Evolutionary conservation across 768 basidiomycete genomes (phyloP).

Genomic region (Pleurotus pulmonarius): DNA sequence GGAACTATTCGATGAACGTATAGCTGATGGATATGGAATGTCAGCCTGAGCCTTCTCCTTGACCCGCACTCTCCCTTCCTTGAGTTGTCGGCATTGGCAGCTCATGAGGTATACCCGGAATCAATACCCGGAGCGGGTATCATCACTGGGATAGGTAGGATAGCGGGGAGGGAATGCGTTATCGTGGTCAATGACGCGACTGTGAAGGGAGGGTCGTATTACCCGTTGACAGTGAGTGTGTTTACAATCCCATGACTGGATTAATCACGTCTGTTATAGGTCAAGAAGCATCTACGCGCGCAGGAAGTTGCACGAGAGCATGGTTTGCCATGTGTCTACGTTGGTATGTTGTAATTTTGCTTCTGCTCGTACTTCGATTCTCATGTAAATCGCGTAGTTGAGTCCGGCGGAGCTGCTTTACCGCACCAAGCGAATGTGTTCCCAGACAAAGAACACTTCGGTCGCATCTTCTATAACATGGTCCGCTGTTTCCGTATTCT

Average conservation of each 20-base stretch:
- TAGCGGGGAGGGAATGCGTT: conserved; percentile 81
- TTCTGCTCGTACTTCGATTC: neutral
- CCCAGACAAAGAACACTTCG: conserved; percentile 94
- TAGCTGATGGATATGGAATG: conserved; percentile 2
- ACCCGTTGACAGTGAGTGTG: conserved; percentile 68
- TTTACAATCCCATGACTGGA: neutral
- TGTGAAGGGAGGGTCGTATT: conserved; percentile 91
- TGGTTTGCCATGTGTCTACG: conserved; percentile 85
- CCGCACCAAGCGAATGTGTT: conserved; percentile 91
- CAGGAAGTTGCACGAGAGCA: conserved; percentile 95
- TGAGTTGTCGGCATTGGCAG: conserved; percentile 83
- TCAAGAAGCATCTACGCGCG: conserved; percentile 94
- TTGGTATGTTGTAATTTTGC: conserved; percentile 52
- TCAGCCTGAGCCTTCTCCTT: conserved; percentile 67
- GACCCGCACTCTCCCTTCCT: conserved; percentile 89
- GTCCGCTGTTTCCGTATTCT: conserved; percentile 28
- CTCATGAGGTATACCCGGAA: conserved; percentile 78
- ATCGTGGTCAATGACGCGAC: conserved; percentile 94
- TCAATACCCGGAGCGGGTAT: conserved; percentile 88
- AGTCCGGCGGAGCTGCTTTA: conserved; percentile 90
- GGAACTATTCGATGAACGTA: neutral
- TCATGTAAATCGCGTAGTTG: conserved; percentile 48
- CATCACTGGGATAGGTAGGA: conserved; percentile 80
- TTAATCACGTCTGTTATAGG: conserved; percentile 29
- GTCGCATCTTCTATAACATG: conserved; percentile 97